Conservation (phyloP, 768 basidiomycete species). For the Tylopilus sp. region DNA sequence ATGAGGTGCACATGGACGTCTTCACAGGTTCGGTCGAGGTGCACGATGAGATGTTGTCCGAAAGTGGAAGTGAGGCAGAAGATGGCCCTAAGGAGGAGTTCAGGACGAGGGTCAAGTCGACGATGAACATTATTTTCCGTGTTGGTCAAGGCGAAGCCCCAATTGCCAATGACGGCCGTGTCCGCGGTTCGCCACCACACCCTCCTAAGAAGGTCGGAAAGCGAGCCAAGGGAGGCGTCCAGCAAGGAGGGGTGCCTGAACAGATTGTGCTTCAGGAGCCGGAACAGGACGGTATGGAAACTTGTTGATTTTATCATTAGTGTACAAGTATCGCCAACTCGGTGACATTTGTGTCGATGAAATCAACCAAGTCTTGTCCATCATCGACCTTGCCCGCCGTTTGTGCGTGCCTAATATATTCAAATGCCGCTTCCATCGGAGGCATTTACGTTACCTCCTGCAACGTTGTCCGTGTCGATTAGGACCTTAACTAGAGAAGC, state of each 20-base stretch:
- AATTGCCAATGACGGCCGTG: conserved; percentile 12
- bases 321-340: neutral
- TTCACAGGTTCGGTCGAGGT: conserved; percentile 70
- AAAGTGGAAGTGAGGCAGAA: conserved; percentile 48
- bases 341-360: neutral
- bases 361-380: neutral
- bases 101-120: conserved; percentile 68
- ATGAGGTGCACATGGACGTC: conserved; percentile 61
- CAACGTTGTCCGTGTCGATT: neutral
- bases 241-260: conserved; percentile 8
- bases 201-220: conserved; percentile 8
- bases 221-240: conserved; percentile 4
- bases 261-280: conserved; percentile 40
- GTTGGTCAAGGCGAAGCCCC: conserved; percentile 57
- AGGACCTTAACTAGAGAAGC: too few species aligned
- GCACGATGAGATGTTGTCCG: conserved; percentile 65
- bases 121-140: conserved; percentile 55
- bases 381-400: neutral
- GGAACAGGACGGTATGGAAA: conserved; percentile 42
- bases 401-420: neutral
- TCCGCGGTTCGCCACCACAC: neutral
- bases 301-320: conserved; percentile 8
- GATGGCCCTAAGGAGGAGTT: conserved; percentile 53
- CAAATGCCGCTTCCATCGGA: neutral
- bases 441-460: neutral